phyloP scores from a whole-genome alignment of 768 basidiomycete species.

The Daedaleopsis nitida region DNA sequence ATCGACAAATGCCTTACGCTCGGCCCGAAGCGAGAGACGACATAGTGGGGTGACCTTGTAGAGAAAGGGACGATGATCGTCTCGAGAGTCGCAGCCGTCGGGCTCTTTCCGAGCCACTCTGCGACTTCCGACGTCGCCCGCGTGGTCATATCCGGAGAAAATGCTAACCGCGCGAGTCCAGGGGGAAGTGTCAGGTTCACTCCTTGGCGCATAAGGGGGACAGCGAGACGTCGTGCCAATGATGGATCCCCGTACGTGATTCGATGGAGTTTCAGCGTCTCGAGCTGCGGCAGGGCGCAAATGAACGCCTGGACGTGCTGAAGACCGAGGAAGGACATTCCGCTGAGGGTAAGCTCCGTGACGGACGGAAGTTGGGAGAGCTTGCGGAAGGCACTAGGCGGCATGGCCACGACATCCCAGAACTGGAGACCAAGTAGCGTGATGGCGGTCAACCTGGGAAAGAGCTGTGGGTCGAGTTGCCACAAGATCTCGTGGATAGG shows the following conservation, averaged over 20 bases:
- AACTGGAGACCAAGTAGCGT: background rate
- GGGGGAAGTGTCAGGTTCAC: background rate
- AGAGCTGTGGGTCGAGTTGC: background rate
- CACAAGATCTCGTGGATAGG: background rate
- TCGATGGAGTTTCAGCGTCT: background rate
- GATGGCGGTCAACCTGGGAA: background rate
- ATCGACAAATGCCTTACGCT: slow-evolving; percentile 1
- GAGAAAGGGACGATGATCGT: background rate
- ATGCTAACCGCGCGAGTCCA: background rate
- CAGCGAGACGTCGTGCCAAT: background rate
- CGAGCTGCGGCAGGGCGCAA: background rate
- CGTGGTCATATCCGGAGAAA: background rate
- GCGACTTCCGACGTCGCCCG: background rate
- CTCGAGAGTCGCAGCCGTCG: background rate
- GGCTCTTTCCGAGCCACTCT: background rate
- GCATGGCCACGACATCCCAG: background rate
- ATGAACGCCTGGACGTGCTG: background rate
- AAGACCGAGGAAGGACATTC: background rate
- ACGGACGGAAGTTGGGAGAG: background rate
- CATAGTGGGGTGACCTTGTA: background rate
- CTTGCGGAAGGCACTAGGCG: background rate
- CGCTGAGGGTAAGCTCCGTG: slow-evolving; percentile 1
- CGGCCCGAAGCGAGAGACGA: background rate
- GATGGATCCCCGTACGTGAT: background rate
- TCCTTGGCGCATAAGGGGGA: background rate